These are phyloP conservation scores for Chlorella sp. DNA, from an alignment of 139 green algal genomes.

Conservation along the genomic window DNA sequence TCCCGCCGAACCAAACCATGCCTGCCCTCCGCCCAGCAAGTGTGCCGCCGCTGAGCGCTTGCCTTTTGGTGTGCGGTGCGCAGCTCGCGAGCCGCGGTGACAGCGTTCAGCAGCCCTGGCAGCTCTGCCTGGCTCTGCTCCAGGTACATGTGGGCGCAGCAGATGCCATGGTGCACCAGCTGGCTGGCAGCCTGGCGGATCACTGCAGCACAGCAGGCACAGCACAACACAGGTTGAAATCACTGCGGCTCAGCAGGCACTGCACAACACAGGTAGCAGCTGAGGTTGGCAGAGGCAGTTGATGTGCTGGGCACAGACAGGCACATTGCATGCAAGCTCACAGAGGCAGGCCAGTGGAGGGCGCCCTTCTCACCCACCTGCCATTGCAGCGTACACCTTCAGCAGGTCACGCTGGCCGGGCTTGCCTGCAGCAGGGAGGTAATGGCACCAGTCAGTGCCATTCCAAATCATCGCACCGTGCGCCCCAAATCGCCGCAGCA, in stretches of 20 bases:
- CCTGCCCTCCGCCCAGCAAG: neutral
- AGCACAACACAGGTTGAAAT: neutral
- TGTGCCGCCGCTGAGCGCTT: neutral
- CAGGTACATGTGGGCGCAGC: slow-evolving; percentile 56
- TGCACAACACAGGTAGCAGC: slow-evolving; percentile 31
- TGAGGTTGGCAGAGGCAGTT: neutral
- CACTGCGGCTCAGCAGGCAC: slow-evolving; percentile 34
- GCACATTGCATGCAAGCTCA: neutral
- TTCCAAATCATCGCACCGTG: too few relatives aligned
- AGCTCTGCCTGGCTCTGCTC: slow-evolving; percentile 39
- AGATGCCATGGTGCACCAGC: slow-evolving; percentile 52
- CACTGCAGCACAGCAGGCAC: slow-evolving; percentile 33
- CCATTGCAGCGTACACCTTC: slow-evolving; percentile 39
- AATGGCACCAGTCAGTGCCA: too few relatives aligned
- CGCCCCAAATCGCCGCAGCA: too few relatives aligned
- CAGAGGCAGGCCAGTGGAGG: neutral
- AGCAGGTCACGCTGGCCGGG: slow-evolving; percentile 17
- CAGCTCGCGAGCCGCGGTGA: slow-evolving; percentile 12
- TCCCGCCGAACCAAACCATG: neutral
- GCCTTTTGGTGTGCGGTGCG: neutral
- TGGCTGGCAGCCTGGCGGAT: slow-evolving; percentile 48
- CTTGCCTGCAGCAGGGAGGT: neutral
- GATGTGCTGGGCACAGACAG: neutral
- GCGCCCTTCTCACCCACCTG: neutral
- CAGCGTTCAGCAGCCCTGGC: neutral